Percentiles rank a stretch among this genome's conserved stretches.
phyloP scores from a whole-genome alignment of 352 stramenopile genomes.

The Phytophthora kernoviae region DNA sequence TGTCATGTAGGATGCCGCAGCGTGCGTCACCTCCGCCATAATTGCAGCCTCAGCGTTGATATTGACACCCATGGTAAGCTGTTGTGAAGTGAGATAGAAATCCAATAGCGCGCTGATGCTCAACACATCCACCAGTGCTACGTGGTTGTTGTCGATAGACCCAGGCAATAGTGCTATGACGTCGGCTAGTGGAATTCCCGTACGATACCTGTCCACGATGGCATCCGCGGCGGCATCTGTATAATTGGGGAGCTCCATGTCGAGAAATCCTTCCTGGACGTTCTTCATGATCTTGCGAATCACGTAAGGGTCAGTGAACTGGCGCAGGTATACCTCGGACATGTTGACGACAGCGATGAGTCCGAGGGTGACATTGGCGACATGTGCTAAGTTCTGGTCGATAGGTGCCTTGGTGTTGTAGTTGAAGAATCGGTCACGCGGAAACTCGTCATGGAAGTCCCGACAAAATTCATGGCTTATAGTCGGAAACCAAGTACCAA shows the following conservation, averaged over 20 bases:
- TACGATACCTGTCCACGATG: slow-evolving; percentile 31
- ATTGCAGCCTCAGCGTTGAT: slow-evolving; percentile 44
- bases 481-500: slow-evolving; percentile 44
- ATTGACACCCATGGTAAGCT: slow-evolving; percentile 42
- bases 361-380: slow-evolving; percentile 26
- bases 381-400: slow-evolving; percentile 29
- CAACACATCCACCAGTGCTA: slow-evolving; percentile 37
- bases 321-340: slow-evolving; percentile 36
- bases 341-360: slow-evolving; percentile 36
- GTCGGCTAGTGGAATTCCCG: slow-evolving; percentile 30
- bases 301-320: slow-evolving; percentile 37
- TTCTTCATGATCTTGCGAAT: slow-evolving; percentile 49
- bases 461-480: slow-evolving; percentile 47
- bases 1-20: slow-evolving; percentile 31
- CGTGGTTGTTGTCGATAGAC: slow-evolving; percentile 24
- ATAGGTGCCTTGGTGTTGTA: slow-evolving; percentile 9
- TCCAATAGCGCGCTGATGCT: slow-evolving; percentile 24
- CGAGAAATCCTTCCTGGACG: slow-evolving; percentile 37
- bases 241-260: slow-evolving; percentile 21
- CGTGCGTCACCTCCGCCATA: slow-evolving; percentile 45
- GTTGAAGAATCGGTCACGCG: slow-evolving; percentile 42
- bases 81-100: slow-evolving; percentile 32
- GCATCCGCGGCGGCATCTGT: slow-evolving; percentile 27
- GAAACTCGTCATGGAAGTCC: slow-evolving; percentile 39
- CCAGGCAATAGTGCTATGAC: slow-evolving; percentile 29